These are phyloP conservation scores for Neltuma alba DNA, from an alignment of 306 rosid genomes.

Conservation along the genomic window DNA sequence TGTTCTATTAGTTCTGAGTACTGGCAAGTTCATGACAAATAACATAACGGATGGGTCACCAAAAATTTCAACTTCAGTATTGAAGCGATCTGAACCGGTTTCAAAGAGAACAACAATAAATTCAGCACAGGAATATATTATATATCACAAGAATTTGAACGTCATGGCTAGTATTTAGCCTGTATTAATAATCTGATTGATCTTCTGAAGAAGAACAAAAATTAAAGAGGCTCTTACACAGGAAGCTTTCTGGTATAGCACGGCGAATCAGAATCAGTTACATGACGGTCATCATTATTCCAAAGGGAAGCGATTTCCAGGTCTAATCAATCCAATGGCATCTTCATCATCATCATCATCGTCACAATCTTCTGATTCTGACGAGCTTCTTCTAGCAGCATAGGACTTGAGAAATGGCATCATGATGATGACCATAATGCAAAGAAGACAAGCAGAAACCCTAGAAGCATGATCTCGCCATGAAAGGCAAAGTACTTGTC, in stretches of 20 bases:
- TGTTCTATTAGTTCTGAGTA: no score
- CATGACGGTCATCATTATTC: not conserved
- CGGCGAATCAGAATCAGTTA: not conserved
- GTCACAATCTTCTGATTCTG: not conserved
- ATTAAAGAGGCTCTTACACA: not conserved
- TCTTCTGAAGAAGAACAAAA: not conserved
- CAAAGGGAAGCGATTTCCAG: not conserved
- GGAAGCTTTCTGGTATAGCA: not conserved
- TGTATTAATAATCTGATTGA: no score
- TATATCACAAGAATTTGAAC: not conserved
- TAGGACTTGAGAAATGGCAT: not conserved
- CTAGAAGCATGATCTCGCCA: constrained; percentile 34
- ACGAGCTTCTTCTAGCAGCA: not conserved
- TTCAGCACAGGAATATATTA: not conserved
- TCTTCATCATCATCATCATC: no score
- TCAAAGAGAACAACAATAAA: no score
- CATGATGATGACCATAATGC: not conserved
- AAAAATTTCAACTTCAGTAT: no score
- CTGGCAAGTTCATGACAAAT: no score
- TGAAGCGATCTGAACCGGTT: no score
- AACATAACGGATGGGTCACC: no score
- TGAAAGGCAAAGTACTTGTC: constrained; percentile 44
- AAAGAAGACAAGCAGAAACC: not conserved
- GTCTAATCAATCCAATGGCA: not conserved
- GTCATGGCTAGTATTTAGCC: not conserved